Conservation (phyloP, 1,284 basidiomycete genomes). For the Rhodotorula sp. region DNA sequence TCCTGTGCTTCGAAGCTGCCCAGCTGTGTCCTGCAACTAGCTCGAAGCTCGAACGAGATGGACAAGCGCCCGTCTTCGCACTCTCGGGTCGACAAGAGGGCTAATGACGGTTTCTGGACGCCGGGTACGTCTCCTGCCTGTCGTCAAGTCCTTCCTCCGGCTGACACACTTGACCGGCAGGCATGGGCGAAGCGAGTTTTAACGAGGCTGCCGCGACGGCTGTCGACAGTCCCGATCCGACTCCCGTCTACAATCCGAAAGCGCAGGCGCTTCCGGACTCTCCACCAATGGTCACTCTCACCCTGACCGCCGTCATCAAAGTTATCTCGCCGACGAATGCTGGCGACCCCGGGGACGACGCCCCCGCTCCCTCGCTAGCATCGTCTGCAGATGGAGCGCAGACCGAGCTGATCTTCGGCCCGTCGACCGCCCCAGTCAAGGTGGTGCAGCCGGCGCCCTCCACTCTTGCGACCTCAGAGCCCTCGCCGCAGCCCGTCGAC, state of each 20-base stretch:
- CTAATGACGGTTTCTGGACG: constrained; percentile 20
- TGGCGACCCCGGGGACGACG: neutral
- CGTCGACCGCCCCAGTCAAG: neutral
- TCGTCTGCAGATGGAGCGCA: neutral
- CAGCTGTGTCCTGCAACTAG: too few species aligned
- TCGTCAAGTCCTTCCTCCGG: rapidly evolving
- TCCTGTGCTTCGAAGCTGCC: too few species aligned
- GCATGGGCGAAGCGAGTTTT: neutral
- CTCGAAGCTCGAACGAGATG: neutral
- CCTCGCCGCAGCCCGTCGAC: neutral
- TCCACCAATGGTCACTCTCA: too few species aligned
- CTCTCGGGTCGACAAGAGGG: neutral
- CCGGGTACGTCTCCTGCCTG: neutral
- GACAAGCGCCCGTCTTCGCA: too few species aligned
- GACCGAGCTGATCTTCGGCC: neutral
- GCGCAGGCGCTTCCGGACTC: neutral
- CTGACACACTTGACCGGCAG: neutral
- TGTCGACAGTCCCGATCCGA: too few species aligned
- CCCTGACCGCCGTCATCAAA: neutral
- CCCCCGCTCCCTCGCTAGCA: neutral
- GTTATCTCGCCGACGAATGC: neutral
- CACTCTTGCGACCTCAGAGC: neutral
- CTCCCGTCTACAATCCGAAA: neutral
- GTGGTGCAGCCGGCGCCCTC: neutral
- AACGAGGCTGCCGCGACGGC: neutral